Base-by-base conservation (phyloP, 2,329 filamentous ascomycete genomes). In the Dendrostoma leiphaemia region DNA sequence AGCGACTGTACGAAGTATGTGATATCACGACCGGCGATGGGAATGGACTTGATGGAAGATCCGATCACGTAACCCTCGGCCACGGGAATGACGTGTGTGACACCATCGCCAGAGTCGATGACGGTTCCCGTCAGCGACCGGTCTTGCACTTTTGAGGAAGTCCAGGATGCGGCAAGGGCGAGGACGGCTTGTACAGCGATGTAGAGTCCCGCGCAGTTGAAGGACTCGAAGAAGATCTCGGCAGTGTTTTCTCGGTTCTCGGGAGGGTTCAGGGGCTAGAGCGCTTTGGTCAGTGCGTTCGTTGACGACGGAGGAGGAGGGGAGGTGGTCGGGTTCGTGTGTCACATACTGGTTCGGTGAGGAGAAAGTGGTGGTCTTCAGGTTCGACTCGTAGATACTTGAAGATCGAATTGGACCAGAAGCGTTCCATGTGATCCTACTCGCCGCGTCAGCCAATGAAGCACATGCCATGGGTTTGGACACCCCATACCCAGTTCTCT, bases 391-490 rank as follows among this genome's bases (percentile, higher is more conserved):
- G 86, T 50, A 99, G 83, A 69, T 99, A 99, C 73, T 99, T 99
- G 84, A 99, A 99, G 76, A 99, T 99, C 60, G 94, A 99, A 78
- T 97, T 97, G 63, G 95, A 97, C 94, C 94, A 99, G 78, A 97
- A 99, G 60, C 94, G 88, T 74, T 99, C 94, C 94, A 99, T 99
- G 67, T 97, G 90, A 74, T 99, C 94, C 90, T 94, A 63, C 6
- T 13, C 57, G 51, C 59, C 41, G 8, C 58, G 65, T 74, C 60
- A 72, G 68, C 48, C 31, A 45, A 34, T 12, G 38, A 34, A n/a
- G 32, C 41, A 17, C 24, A 24, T 31, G n/a, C 17, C 26, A 23
- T 35, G 17, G n/a, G 21, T n/a, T 9, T 23, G 35, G 4, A 13
- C 15, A 19, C 24, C 31, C 59, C 83, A 54, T 78, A 94, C 90